A percentile compares a stretch with the other conserved stretches of the same genome.
Conservation (phyloP, 2,329 filamentous ascomycete species). For the Helotiales sp. region DNA sequence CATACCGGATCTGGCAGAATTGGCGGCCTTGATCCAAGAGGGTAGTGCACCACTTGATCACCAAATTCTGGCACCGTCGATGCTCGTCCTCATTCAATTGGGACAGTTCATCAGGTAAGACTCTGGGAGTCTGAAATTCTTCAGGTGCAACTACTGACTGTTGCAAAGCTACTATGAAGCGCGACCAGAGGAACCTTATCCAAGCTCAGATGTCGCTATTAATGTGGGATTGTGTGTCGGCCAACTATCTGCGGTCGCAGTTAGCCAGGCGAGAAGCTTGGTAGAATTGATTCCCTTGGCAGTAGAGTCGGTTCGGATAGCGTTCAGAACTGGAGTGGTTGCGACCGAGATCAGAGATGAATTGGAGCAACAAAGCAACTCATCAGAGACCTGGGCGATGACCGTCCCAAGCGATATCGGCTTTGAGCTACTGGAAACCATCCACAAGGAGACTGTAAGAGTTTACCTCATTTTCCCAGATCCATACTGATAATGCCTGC, state of each 20-base stretch:
- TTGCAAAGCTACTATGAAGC: neutral
- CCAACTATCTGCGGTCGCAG: neutral
- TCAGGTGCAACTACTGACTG: neutral
- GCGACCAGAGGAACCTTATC: neutral
- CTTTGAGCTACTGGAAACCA: neutral
- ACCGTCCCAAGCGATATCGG: neutral
- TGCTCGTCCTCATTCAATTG: neutral
- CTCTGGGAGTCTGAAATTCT: neutral
- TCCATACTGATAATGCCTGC: neutral
- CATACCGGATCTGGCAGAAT: conserved; percentile 1
- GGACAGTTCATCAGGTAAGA: neutral
- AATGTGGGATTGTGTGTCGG: neutral
- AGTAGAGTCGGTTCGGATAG: neutral
- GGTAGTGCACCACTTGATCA: neutral
- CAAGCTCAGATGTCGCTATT: neutral
- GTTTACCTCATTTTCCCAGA: neutral
- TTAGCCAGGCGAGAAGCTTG: neutral
- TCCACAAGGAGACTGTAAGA: neutral
- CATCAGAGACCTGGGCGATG: neutral
- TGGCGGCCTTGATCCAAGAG: neutral
- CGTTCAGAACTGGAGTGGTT: neutral
- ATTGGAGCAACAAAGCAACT: neutral
- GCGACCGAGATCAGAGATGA: neutral
- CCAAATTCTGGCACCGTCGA: neutral
- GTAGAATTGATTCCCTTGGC: neutral